phyloP scores from a whole-genome alignment of 441 rosid species.

The Gossypium lobatum region DNA sequence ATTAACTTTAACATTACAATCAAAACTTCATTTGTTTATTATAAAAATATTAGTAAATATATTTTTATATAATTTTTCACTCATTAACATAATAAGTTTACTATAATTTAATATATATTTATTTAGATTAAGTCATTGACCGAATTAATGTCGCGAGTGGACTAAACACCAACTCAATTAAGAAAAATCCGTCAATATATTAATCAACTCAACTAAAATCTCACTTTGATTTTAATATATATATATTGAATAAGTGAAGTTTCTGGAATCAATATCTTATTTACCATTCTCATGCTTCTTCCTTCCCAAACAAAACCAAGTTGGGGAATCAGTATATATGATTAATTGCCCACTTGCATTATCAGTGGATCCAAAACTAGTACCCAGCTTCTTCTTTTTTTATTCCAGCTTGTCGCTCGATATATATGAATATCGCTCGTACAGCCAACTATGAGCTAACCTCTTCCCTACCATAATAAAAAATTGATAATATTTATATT shows the following conservation, averaged over 20 bases:
- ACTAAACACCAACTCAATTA: too few relatives aligned
- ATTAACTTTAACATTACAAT: too few relatives aligned
- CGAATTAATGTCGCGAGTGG: too few relatives aligned
- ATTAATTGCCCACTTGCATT: neutral
- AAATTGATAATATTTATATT: too few relatives aligned
- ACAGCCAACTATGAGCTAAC: neutral
- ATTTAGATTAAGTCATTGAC: too few relatives aligned
- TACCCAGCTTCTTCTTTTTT: neutral
- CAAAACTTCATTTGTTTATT: too few relatives aligned
- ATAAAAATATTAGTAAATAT: too few relatives aligned
- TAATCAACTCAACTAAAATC: too few relatives aligned
- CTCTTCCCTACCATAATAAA: neutral
- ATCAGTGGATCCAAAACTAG: neutral
- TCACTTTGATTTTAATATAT: too few relatives aligned
- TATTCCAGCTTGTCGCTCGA: neutral
- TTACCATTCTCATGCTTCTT: neutral
- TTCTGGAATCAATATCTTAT: neutral
- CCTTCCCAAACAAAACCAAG: neutral
- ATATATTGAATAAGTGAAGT: neutral
- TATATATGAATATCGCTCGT: neutral
- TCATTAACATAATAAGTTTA: too few relatives aligned
- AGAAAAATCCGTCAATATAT: rapidly evolving
- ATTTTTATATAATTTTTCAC: too few relatives aligned
- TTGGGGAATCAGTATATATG: neutral
- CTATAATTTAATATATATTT: too few relatives aligned